Percentiles rank a stretch among this genome's conserved stretches.
phyloP scores from a whole-genome alignment of 2,329 filamentous ascomycete genomes.

The Penicillium sp. region DNA sequence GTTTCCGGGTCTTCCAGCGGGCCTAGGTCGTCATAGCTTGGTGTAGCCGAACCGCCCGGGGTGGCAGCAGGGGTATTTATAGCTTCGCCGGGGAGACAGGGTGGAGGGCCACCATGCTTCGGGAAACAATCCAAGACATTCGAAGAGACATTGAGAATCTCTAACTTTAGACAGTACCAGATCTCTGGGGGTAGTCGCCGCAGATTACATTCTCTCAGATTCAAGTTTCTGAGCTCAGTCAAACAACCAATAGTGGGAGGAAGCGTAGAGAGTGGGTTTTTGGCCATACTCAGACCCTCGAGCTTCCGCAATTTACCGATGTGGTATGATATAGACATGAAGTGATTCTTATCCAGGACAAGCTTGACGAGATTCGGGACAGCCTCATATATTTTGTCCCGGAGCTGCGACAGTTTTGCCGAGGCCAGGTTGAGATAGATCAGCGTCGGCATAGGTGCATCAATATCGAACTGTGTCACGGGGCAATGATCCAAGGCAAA shows the following conservation, averaged over 20 bases:
- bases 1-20: constrained; percentile 66
- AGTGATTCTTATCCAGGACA: constrained; percentile 92
- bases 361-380: constrained; percentile 86
- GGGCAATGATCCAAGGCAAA: constrained; percentile 94
- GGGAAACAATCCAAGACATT: constrained; percentile 92
- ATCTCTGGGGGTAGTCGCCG: constrained; percentile 86
- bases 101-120: constrained; percentile 72
- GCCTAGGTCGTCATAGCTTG: constrained; percentile 79
- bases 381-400: constrained; percentile 84
- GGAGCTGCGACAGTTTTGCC: constrained; percentile 85
- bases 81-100: constrained; percentile 62
- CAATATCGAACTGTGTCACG: constrained; percentile 89
- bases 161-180: constrained; percentile 92
- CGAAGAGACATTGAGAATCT: constrained; percentile 92
- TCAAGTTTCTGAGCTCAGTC: constrained; percentile 80
- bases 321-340: constrained; percentile 83
- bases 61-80: constrained; percentile 51
- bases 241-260: constrained; percentile 89
- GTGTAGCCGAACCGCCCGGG: constrained; percentile 61
- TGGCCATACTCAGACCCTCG: constrained; percentile 91
- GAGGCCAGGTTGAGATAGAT: constrained; percentile 88
- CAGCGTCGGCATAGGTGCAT: constrained; percentile 75
- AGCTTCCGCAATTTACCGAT: constrained; percentile 82
- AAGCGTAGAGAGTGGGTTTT: constrained; percentile 83
- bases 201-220: constrained; percentile 92